phyloP scores from a whole-genome alignment of 2,329 filamentous ascomycete genomes.

The Sclerotinia subarctica region DNA sequence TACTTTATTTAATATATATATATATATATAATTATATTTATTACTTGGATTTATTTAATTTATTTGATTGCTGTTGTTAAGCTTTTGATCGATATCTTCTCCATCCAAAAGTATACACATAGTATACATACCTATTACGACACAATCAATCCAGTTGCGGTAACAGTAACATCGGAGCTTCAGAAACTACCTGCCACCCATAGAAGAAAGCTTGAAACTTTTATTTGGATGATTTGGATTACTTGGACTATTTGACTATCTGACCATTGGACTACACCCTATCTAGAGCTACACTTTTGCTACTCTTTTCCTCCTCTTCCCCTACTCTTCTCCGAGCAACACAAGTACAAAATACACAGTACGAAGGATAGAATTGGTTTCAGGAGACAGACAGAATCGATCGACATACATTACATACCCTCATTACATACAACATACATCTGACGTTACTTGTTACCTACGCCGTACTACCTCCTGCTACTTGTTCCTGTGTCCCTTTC shows the following conservation, averaged over 20 bases:
- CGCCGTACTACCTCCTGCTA: neutral
- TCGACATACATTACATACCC: constrained; percentile 8
- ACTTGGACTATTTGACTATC: no score
- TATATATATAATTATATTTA: no score
- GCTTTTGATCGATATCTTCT: neutral
- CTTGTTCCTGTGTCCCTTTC: constrained; percentile 9
- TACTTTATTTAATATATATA: no score
- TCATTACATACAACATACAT: no score
- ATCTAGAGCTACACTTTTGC: neutral
- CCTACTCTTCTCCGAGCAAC: neutral
- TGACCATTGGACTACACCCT: neutral
- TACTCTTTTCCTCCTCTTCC: neutral
- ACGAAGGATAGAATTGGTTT: neutral
- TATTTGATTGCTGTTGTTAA: neutral
- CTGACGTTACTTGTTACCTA: neutral
- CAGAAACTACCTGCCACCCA: neutral
- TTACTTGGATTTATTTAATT: neutral
- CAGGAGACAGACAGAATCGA: constrained; percentile 1
- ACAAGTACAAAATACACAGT: neutral
- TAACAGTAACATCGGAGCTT: neutral
- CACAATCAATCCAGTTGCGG: no score
- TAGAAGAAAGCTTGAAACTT: neutral
- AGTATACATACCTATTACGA: neutral
- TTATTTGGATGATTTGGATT: no score
- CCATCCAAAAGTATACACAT: neutral